These are phyloP conservation scores for Chalciporus pseudorubinellus DNA, from an alignment of 768 basidiomycete species.

Conservation along the genomic window DNA sequence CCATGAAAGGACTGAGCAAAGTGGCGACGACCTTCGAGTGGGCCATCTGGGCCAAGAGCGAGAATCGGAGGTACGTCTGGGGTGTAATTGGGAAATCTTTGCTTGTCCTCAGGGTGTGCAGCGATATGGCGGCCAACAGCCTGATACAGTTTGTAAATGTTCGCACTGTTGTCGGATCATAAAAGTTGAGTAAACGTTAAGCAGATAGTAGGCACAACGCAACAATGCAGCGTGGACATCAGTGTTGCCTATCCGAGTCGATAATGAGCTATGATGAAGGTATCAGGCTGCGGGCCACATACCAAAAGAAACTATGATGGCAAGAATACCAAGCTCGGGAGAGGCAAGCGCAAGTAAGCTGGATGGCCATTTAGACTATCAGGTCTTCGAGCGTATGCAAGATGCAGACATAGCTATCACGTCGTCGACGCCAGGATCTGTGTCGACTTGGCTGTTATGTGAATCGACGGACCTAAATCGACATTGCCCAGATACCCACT, in stretches of 20 bases:
- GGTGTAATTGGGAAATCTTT: constrained; percentile 64
- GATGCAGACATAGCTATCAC: constrained; percentile 64
- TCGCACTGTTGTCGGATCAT: constrained; percentile 43
- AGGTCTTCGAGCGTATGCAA: neutral
- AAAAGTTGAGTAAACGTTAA: neutral
- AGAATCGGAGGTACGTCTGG: constrained; percentile 55
- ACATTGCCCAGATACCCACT: constrained; percentile 43
- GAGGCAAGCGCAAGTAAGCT: constrained; percentile 78
- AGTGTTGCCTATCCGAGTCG: constrained; percentile 72
- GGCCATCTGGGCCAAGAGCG: constrained; percentile 58
- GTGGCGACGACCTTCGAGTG: constrained; percentile 68
- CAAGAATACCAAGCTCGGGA: constrained; percentile 79
- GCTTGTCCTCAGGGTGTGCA: constrained; percentile 48
- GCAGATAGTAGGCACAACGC: constrained; percentile 23
- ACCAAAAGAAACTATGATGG: constrained; percentile 78
- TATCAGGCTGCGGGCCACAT: constrained; percentile 18
- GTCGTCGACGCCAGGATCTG: constrained; percentile 87
- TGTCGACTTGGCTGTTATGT: constrained; percentile 56
- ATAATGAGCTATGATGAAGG: neutral
- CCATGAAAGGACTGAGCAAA: constrained; percentile 87
- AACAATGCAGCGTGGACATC: constrained; percentile 62
- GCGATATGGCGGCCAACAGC: constrained; percentile 59
- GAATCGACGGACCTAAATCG: neutral
- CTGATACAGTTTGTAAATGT: constrained; percentile 75
- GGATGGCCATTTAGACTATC: neutral